These are phyloP conservation scores for Schwanniomyces polymorphus DNA, from an alignment of 805 yeast genomes.

Conservation along the genomic window DNA sequence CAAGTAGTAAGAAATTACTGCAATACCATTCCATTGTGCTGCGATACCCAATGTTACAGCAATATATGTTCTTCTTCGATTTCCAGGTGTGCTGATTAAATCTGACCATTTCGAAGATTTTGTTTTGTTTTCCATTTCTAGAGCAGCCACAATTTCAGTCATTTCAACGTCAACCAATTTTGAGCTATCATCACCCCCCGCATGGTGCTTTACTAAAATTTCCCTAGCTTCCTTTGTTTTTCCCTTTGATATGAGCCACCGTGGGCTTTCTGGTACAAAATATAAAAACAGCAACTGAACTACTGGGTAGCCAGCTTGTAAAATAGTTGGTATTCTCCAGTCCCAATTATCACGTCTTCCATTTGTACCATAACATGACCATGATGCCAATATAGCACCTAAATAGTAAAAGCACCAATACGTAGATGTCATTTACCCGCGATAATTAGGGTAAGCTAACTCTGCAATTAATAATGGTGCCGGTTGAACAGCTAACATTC, in stretches of 20 bases:
- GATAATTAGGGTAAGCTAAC: constrained; percentile 52
- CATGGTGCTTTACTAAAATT: constrained; percentile 21
- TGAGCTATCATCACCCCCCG: constrained; percentile 20
- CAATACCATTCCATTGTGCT: constrained; percentile 46
- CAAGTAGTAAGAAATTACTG: constrained; percentile 36
- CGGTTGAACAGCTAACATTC: constrained; percentile 69
- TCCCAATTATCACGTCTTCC: constrained; percentile 40
- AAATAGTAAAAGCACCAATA: constrained; percentile 57
- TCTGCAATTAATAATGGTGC: constrained; percentile 81
- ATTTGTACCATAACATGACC: constrained; percentile 50
- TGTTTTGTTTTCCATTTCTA: constrained; percentile 2
- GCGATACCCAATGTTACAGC: constrained; percentile 42
- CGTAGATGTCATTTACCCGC: constrained; percentile 66
- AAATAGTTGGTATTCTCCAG: constrained; percentile 56
- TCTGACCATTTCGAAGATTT: not conserved
- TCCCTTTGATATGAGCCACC: constrained; percentile 39
- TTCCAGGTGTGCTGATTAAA: not conserved
- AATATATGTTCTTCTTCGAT: constrained; percentile 10
- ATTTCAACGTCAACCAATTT: constrained; percentile 6
- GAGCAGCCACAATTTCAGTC: constrained; percentile 19
- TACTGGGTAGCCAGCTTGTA: constrained; percentile 50
- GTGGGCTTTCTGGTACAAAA: constrained; percentile 50
- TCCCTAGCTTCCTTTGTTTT: constrained; percentile 27
- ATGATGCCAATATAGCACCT: constrained; percentile 51
- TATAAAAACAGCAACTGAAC: constrained; percentile 38